phyloP scores from a whole-genome alignment of 2,329 filamentous ascomycete genomes.

The Cladosporium sp. region DNA sequence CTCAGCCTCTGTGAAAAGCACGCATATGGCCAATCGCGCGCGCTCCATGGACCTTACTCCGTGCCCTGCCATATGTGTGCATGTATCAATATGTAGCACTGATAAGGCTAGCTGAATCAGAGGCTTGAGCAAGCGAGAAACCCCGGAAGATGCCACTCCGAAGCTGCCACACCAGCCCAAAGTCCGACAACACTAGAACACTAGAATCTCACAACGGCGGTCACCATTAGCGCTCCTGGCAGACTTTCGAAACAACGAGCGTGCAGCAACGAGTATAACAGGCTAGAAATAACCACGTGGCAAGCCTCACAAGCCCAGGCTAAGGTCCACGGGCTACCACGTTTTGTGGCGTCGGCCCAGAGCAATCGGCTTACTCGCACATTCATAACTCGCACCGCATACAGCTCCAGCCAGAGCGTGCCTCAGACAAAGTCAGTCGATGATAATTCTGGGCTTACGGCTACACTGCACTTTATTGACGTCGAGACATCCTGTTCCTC shows the following conservation, averaged over 20 bases:
- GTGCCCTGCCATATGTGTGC: neutral
- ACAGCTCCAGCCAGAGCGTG: neutral
- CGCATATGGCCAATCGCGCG: neutral
- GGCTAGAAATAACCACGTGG: neutral
- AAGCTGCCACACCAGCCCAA: neutral
- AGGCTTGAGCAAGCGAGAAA: neutral
- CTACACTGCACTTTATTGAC: neutral
- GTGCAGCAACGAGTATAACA: neutral
- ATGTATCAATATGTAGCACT: neutral
- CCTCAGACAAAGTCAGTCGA: neutral
- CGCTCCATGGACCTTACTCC: neutral
- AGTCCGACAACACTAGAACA: neutral
- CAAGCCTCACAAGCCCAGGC: neutral
- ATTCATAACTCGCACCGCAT: neutral
- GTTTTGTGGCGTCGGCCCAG: neutral
- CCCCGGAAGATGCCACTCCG: neutral
- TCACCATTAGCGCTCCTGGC: neutral
- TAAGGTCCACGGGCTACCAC: neutral
- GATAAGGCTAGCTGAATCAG: slow-evolving; percentile 1
- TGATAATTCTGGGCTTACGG: neutral
- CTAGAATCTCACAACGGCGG: neutral
- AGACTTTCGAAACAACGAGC: neutral
- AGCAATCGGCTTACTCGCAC: neutral
- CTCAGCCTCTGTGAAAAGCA: neutral
- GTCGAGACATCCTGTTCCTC: neutral